These are phyloP conservation scores for Sordaria brevicollis DNA, from an alignment of 495 filamentous ascomycete species.

Conservation along the genomic window DNA sequence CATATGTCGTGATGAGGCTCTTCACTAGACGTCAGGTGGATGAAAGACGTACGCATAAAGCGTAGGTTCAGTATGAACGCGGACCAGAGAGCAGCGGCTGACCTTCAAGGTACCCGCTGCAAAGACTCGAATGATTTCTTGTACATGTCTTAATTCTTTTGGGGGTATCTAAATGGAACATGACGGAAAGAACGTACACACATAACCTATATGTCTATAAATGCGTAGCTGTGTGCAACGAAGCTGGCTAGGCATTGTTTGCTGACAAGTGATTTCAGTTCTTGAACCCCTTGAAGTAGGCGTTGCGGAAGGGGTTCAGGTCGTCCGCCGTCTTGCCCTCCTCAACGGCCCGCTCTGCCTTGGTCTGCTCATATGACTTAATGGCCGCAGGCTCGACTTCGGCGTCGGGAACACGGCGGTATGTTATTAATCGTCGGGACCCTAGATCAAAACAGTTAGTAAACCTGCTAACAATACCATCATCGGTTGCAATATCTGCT, in stretches of 20 bases:
- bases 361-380: slow-evolving; percentile 26
- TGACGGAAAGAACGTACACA: neutral
- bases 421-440: slow-evolving; percentile 81
- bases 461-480: neutral
- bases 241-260: neutral
- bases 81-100: too few species aligned
- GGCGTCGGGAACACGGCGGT: slow-evolving; percentile 57
- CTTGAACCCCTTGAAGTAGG: slow-evolving; percentile 42
- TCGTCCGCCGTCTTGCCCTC: slow-evolving; percentile 53
- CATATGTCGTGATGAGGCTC: neutral
- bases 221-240: neutral
- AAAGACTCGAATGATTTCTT: slow-evolving; percentile 5
- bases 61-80: neutral
- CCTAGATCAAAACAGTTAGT: slow-evolving; percentile 35
- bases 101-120: neutral
- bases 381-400: slow-evolving; percentile 34
- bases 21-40: neutral
- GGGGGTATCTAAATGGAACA: slow-evolving; percentile 15
- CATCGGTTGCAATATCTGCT: neutral
- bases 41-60: slow-evolving; percentile 1
- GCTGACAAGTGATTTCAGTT: neutral
- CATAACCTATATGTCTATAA: neutral
- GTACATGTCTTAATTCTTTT: slow-evolving; percentile 13
- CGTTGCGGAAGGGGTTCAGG: slow-evolving; percentile 68
- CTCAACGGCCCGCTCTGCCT: slow-evolving; percentile 13